Conservation (phyloP, 2,329 filamentous ascomycete species). For the Paecilomyces dactylethromorphus region DNA sequence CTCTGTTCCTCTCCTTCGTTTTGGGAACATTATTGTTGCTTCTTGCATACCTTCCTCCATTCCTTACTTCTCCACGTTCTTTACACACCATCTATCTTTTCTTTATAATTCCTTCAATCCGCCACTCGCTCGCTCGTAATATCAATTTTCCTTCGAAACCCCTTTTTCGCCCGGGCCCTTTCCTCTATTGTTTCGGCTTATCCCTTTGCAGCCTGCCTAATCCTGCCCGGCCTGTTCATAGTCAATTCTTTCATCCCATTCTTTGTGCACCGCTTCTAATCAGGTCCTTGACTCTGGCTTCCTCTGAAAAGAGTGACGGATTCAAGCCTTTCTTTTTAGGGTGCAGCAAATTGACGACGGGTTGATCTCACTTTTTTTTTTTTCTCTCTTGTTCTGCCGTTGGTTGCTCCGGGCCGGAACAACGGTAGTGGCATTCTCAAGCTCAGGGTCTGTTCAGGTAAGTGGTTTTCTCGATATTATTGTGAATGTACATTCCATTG, state of each 20-base stretch:
- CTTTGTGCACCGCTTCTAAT: constrained; percentile 1
- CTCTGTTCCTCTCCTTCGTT: constrained; percentile 3
- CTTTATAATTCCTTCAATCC: constrained; percentile 8
- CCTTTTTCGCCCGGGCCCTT: constrained; percentile 13
- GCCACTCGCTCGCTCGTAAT: constrained; percentile 10
- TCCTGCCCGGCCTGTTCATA: constrained; percentile 6
- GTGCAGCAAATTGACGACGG: background rate
- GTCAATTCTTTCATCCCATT: constrained; percentile 10
- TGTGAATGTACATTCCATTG: constrained; percentile 25
- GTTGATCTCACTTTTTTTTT: constrained; percentile 5
- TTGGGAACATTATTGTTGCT: constrained; percentile 5
- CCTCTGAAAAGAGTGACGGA: background rate
- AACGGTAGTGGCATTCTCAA: constrained; percentile 10
- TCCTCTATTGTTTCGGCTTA: constrained; percentile 13
- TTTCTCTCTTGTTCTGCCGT: constrained; percentile 8
- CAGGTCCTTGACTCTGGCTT: background rate
- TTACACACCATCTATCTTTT: constrained; percentile 13
- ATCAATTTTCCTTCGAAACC: constrained; percentile 37
- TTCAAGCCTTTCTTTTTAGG: background rate
- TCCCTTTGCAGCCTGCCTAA: constrained; percentile 16
- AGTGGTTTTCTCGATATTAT: constrained; percentile 7
- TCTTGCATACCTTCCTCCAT: constrained; percentile 9
- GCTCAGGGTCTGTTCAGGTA: constrained; percentile 6
- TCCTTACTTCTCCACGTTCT: constrained; percentile 17
- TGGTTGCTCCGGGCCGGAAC: background rate